These are phyloP conservation scores for Clonostachys rosea DNA, from an alignment of 2,329 filamentous ascomycete genomes.

Conservation along the genomic window DNA sequence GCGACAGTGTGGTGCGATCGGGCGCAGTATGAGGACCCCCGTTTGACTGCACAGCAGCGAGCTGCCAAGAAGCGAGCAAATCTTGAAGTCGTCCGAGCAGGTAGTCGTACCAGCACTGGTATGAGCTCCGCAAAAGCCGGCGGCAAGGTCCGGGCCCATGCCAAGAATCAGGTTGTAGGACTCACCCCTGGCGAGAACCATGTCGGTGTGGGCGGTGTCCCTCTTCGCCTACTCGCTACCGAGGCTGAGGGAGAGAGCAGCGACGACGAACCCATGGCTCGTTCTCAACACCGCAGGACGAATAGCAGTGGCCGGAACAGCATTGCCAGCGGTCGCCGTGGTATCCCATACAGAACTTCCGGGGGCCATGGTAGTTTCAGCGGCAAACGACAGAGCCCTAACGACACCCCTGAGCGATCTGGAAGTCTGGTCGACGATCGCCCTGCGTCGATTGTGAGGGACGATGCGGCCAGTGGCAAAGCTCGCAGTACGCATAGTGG, in stretches of 20 bases:
- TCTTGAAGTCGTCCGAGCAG: constrained; percentile 65
- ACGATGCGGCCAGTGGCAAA: constrained; percentile 39
- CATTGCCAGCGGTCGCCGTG: constrained; percentile 46
- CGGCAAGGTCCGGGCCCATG: constrained; percentile 85
- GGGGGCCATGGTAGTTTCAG: constrained; percentile 34
- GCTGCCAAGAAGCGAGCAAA: constrained; percentile 84
- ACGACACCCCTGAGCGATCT: constrained; percentile 49
- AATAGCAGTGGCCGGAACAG: constrained; percentile 75
- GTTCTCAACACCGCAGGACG: constrained; percentile 62
- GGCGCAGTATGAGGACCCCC: constrained; percentile 85
- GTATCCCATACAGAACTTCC: constrained; percentile 44
- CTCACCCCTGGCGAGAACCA: constrained; percentile 77
- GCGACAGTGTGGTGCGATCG: constrained; percentile 98
- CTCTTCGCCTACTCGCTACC: constrained; percentile 87
- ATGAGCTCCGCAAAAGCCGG: constrained; percentile 62
- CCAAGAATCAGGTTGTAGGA: constrained; percentile 71
- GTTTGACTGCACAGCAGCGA: constrained; percentile 75
- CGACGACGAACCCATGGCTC: constrained; percentile 58
- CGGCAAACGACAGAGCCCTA: constrained; percentile 44
- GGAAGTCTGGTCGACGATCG: constrained; percentile 45
- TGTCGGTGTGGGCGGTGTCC: constrained; percentile 72
- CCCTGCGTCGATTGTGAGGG: constrained; percentile 13
- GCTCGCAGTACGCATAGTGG: constrained; percentile 48
- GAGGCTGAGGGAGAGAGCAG: constrained; percentile 89
- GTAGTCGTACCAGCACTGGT: constrained; percentile 56